phyloP scores from a whole-genome alignment of 2,329 filamentous ascomycete species.

The Colletotrichum sp. region DNA sequence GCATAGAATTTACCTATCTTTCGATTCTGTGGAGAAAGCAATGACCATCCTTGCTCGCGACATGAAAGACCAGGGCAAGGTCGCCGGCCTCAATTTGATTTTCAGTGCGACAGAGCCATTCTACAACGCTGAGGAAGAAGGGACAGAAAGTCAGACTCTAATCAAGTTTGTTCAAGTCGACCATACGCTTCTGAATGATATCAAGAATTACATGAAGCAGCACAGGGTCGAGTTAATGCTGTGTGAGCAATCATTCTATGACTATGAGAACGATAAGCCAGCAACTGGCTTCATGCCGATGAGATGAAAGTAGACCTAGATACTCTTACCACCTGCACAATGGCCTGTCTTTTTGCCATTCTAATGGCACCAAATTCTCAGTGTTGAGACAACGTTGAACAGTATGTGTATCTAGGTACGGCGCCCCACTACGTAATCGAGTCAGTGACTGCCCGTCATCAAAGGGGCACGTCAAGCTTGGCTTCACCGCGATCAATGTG shows the following conservation, averaged over 20 bases:
- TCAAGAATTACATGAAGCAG: neutral
- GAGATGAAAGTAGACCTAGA: neutral
- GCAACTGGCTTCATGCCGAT: neutral
- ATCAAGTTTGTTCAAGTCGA: neutral
- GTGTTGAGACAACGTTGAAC: neutral
- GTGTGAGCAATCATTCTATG: neutral
- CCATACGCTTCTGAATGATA: neutral
- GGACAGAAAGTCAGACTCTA: neutral
- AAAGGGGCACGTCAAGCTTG: neutral
- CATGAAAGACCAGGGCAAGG: neutral
- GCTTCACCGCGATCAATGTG: neutral
- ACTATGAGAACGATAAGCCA: neutral
- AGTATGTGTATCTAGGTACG: neutral
- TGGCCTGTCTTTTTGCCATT: accelerated
- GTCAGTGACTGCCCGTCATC: neutral
- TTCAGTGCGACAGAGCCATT: neutral
- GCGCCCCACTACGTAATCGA: neutral
- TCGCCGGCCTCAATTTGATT: neutral
- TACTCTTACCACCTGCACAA: accelerated
- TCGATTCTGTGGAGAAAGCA: neutral
- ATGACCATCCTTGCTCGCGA: neutral
- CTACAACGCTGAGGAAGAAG: neutral
- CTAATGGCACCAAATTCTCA: neutral
- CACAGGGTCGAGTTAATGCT: neutral
- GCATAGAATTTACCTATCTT: neutral